Evolutionary conservation across 75 land plant genomes (phyloP), one percentile per base, ranked within the genome.

Genomic region (Larix kaempferi): DNA sequence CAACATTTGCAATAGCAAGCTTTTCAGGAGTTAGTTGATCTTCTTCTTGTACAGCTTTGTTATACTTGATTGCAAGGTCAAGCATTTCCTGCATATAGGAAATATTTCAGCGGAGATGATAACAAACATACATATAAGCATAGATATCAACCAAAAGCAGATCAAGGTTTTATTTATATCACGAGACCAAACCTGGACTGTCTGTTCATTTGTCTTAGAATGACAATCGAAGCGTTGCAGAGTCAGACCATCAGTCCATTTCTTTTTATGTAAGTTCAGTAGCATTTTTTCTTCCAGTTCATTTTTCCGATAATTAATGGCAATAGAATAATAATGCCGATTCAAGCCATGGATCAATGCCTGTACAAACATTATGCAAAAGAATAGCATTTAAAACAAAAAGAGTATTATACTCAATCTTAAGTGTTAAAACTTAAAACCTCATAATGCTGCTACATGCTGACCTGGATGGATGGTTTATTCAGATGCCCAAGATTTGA

Each of bases 231-330:
- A 96, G 1, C 88, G 89, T 56, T 80, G 84, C 56, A 96, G 89
- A 19, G 89, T 91, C 71, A 96, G 60, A 14, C 98, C 99, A 89
- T 96, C 99, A 57, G 99, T 91, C 99, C 99, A 96, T 78, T 94
- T 95, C 91, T 95, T 96, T 81, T 96, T 96, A 80, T 96, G 98
- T 41, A 96, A 84, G 78, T 96, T 96, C 21, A 96, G 84, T 17
- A 96, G 77, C 99, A 96, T 96, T 74, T 96, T 96, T 80, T 96
- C 99, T 78, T 96, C 99, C 22, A 96, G 84, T 79, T 96, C 98
- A 82, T 94, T 96, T 84, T 96, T 96, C 77, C 98, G 83, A 78
- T 96, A 96, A 64, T 96, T 96, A 44, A 96, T 96, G 7, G 95
- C 99, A 78, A 96, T 96, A 3, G 99, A 96, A 80, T 96, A 95